phyloP scores from a whole-genome alignment of 1,284 basidiomycete species.

The Tilletia walkeri region DNA sequence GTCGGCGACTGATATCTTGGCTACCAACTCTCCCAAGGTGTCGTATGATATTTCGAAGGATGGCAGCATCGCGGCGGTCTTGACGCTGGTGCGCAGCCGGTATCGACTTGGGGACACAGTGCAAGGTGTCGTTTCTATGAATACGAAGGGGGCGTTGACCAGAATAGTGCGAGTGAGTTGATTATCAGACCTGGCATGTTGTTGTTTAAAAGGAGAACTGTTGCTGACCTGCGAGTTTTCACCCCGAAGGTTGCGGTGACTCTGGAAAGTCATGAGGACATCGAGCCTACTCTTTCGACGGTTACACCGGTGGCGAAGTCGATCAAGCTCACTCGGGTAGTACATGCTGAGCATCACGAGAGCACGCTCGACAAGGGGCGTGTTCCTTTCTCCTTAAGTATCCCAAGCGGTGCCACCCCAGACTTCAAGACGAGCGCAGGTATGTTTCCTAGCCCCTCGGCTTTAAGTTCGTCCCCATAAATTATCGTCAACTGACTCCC shows the following conservation, averaged over 20 bases:
- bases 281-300: slow-evolving; percentile 36
- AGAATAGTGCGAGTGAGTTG: slow-evolving; percentile 36
- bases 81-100: slow-evolving; percentile 44
- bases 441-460: not conserved
- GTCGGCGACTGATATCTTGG: slow-evolving; percentile 5
- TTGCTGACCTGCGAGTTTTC: no score
- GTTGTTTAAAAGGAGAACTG: no score
- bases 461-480: not conserved
- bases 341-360: slow-evolving; percentile 49
- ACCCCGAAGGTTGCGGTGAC: slow-evolving; percentile 33
- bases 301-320: slow-evolving; percentile 29
- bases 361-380: slow-evolving; percentile 44
- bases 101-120: slow-evolving; percentile 54
- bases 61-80: slow-evolving; percentile 47
- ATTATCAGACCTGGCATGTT: not conserved
- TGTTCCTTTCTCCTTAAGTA: slow-evolving; percentile 35
- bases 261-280: slow-evolving; percentile 51
- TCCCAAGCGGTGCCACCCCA: slow-evolving; percentile 48
- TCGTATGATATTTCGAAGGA: slow-evolving; percentile 55
- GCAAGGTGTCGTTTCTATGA: slow-evolving; percentile 47
- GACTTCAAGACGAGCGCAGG: slow-evolving; percentile 47
- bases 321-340: slow-evolving; percentile 34
- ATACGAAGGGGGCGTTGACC: slow-evolving; percentile 31
- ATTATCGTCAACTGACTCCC: not conserved
- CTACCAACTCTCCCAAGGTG: slow-evolving; percentile 26